phyloP scores from a whole-genome alignment of 78 protist genomes.

The Dictyostelium brefeldianum region DNA sequence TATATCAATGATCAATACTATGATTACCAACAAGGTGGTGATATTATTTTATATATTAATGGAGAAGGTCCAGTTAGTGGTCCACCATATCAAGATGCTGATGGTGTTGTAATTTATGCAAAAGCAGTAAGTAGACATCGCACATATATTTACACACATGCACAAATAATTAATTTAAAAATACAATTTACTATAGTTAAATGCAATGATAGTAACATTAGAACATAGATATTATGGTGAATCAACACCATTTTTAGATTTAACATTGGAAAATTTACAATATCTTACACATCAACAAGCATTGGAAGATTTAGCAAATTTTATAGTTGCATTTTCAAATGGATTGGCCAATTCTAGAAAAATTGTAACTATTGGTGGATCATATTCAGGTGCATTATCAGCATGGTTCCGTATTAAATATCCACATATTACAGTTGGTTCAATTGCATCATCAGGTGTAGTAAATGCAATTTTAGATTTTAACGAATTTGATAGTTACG shows the following conservation, averaged over 20 bases:
- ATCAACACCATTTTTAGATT: slow-evolving; percentile 77
- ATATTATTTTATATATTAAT: slow-evolving; percentile 60
- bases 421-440: slow-evolving; percentile 75
- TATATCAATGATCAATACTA: slow-evolving; percentile 51
- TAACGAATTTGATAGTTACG: slow-evolving; percentile 63
- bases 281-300: slow-evolving; percentile 89
- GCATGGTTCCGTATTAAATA: slow-evolving; percentile 78
- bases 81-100: slow-evolving; percentile 33
- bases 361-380: slow-evolving; percentile 63
- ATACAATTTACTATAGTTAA: neutral
- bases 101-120: slow-evolving; percentile 58
- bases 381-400: slow-evolving; percentile 67
- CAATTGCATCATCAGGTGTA: slow-evolving; percentile 63
- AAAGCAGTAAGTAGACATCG: neutral
- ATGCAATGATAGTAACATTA: slow-evolving; percentile 81
- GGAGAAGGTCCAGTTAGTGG: slow-evolving; percentile 81
- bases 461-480: slow-evolving; percentile 77
- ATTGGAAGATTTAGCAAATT: slow-evolving; percentile 49
- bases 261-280: slow-evolving; percentile 81
- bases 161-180: too few relatives aligned
- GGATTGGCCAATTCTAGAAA: neutral
- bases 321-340: slow-evolving; percentile 6
- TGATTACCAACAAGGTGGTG: slow-evolving; percentile 49
- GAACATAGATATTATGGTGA: slow-evolving; percentile 94
- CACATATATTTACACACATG: too few relatives aligned